These are phyloP conservation scores for Exophiala viscosa DNA, from an alignment of 2,329 filamentous ascomycete species.

Conservation along the genomic window DNA sequence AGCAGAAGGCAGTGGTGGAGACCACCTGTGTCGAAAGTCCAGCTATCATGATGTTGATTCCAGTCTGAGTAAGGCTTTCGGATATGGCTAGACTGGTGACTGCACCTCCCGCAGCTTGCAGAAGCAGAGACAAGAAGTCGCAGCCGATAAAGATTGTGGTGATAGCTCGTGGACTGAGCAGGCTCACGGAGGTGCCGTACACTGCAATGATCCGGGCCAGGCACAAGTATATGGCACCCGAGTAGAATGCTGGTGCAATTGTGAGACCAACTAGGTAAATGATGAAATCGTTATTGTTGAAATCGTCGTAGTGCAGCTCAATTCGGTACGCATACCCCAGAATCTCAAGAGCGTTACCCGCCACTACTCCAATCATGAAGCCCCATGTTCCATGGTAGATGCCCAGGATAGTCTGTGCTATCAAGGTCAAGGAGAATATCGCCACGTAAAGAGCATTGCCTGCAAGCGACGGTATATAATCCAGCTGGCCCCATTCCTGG, in stretches of 20 bases:
- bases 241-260: slow-evolving; percentile 62
- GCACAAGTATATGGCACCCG: slow-evolving; percentile 62
- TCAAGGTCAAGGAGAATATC: slow-evolving; percentile 48
- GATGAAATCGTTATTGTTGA: slow-evolving; percentile 46
- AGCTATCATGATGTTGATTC: slow-evolving; percentile 65
- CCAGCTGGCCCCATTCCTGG: slow-evolving; percentile 35
- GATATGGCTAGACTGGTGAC: slow-evolving; percentile 47
- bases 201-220: slow-evolving; percentile 42
- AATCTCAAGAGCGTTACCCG: slow-evolving; percentile 55
- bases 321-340: slow-evolving; percentile 59
- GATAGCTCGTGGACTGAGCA: slow-evolving; percentile 34
- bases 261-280: slow-evolving; percentile 62
- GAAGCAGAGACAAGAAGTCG: slow-evolving; percentile 58
- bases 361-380: slow-evolving; percentile 53
- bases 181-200: slow-evolving; percentile 35
- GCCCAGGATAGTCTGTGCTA: slow-evolving; percentile 41
- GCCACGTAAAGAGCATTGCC: slow-evolving; percentile 53
- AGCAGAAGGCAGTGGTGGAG: slow-evolving; percentile 51
- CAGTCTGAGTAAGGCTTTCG: slow-evolving; percentile 35
- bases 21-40: slow-evolving; percentile 46
- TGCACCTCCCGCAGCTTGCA: slow-evolving; percentile 60
- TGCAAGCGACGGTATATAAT: slow-evolving; percentile 52
- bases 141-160: slow-evolving; percentile 56
- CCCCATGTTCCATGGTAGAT: slow-evolving; percentile 47
- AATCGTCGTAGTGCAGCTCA: slow-evolving; percentile 51